These are phyloP conservation scores for Mycena amicta DNA, from an alignment of 768 basidiomycete species.

Conservation along the genomic window DNA sequence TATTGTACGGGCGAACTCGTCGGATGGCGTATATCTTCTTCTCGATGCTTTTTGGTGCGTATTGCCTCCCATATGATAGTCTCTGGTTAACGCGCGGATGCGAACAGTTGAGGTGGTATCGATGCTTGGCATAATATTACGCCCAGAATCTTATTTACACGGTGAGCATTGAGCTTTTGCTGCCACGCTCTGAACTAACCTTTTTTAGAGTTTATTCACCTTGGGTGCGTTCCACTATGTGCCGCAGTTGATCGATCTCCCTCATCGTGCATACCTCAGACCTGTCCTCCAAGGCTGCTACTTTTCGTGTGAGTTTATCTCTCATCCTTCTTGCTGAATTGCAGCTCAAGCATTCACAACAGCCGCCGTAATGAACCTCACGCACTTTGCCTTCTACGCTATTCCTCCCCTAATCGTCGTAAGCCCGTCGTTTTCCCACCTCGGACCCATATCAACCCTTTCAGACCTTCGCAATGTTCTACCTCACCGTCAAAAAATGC, in stretches of 20 bases:
- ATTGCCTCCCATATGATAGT: background rate
- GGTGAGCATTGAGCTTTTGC: background rate
- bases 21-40: conserved; percentile 12
- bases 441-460: background rate
- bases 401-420: conserved; percentile 9
- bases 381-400: conserved; percentile 9
- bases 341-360: background rate
- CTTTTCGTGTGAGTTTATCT: conserved; percentile 1
- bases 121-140: conserved; percentile 8
- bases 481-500: conserved; percentile 10
- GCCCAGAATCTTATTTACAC: background rate
- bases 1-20: conserved; percentile 10
- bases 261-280: background rate
- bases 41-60: conserved; percentile 9
- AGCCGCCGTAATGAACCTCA: background rate
- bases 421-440: background rate
- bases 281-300: conserved; percentile 12
- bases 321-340: background rate
- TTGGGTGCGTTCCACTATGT: conserved; percentile 1
- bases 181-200: background rate
- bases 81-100: background rate
- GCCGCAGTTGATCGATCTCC: background rate
- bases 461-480: conserved; percentile 11
- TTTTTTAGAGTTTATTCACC: conserved; percentile 6
- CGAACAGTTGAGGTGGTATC: conserved; percentile 8